phyloP scores from a whole-genome alignment of 2,329 filamentous ascomycete species.

The Drechslerella coelobrocha region DNA sequence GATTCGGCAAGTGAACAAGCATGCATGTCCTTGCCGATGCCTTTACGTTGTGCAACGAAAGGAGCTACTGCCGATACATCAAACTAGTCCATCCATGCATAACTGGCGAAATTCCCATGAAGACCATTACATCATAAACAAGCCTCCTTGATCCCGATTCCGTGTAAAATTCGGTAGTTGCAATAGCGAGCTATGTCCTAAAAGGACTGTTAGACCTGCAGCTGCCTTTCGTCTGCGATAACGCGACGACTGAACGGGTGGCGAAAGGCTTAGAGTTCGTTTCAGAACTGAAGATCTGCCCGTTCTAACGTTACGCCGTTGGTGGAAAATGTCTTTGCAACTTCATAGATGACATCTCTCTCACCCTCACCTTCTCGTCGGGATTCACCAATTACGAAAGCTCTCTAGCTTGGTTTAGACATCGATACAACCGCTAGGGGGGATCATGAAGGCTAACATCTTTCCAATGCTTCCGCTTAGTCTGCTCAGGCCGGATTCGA shows the following conservation, averaged over 20 bases:
- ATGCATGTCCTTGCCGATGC: slow-evolving; percentile 47
- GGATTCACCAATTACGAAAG: neutral
- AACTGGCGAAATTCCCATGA: slow-evolving; percentile 14
- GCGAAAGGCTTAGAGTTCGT: slow-evolving; percentile 32
- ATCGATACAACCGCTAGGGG: too few relatives aligned
- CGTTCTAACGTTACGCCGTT: slow-evolving; percentile 30
- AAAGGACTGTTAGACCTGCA: slow-evolving; percentile 13
- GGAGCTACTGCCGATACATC: slow-evolving; percentile 19
- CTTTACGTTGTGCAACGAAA: slow-evolving; percentile 25
- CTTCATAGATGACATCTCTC: neutral
- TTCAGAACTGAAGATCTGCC: slow-evolving; percentile 45
- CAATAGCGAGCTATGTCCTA: too few relatives aligned
- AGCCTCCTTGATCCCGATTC: slow-evolving; percentile 16
- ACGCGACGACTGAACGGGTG: slow-evolving; percentile 25
- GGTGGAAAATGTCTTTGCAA: slow-evolving; percentile 14
- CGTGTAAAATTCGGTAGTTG: slow-evolving; percentile 14
- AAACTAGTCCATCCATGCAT: slow-evolving; percentile 6
- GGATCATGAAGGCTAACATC: neutral
- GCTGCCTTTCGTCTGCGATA: slow-evolving; percentile 11
- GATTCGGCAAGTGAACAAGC: slow-evolving; percentile 38
- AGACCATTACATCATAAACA: slow-evolving; percentile 39
- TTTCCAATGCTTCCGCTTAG: neutral
- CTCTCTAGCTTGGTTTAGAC: too few relatives aligned
- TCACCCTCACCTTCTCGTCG: too few relatives aligned
- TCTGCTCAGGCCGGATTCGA: neutral